Evolutionary conservation across 2,329 filamentous ascomycete genomes (phyloP), one percentile per base, ranked within the genome.

Genomic region (Harringtonia lauricola): DNA sequence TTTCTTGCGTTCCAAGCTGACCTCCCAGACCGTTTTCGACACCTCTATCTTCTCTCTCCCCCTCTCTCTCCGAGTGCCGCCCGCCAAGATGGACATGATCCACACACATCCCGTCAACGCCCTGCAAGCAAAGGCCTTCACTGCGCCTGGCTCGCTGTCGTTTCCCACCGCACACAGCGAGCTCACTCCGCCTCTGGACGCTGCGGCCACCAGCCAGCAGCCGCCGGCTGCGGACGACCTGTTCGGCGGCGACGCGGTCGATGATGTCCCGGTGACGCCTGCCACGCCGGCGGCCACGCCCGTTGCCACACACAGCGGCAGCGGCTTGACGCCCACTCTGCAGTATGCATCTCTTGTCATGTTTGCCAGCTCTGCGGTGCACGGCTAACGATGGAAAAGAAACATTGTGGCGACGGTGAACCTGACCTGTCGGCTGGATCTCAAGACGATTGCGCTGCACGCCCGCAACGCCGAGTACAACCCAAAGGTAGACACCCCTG

Each of bases 351-450:
- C 74, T 79, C 68, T 79, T 71, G 61, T 64, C 55, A 56, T 57
- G 59, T 52, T 51, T 59, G 47, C 12, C 26, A n/a, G n/a, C n/a
- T n/a, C n/a, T n/a, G n/a, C n/a, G 14, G 10, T 41, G 28, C 26
- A 13, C 30, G n/a, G n/a, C n/a, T n/a, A n/a, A 15, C n/a, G n/a
- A 18, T 34, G 24, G n/a, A 8, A 13, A 86, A 92, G 87, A 80
- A 95, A 95, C 72, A 95, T 96, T 70, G 90, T 96, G 66, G 90
- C 92, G 55, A 98, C 92, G 55, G 92, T 96, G 72, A 96, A 96
- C 66, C 77, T 96, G 60, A 87, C 94, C 72, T 95, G 90, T 70
- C 89, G 90, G 56, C 72, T 96, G 69, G 92, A 98, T 64, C 76
- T 98, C 55, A 96, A 96, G 83, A 96, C 92, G 57, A 96, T 98